Percentiles rank a stretch among this genome's conserved stretches.
Evolutionary conservation across 2,329 filamentous ascomycete species (phyloP).

Genomic region (Didymellaceae sp.): DNA sequence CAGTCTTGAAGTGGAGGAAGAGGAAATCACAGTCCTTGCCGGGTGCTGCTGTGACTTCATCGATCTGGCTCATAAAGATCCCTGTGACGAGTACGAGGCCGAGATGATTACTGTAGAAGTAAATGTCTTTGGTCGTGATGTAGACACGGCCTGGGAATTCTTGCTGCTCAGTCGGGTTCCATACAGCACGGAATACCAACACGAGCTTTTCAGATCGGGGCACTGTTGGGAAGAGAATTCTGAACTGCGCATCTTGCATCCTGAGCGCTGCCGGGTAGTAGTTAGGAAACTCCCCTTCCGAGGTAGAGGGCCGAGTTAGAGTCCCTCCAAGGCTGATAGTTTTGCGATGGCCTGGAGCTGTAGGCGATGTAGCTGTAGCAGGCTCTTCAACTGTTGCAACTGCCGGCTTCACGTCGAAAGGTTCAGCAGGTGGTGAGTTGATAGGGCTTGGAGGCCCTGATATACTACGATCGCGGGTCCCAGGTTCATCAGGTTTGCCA

Average conservation of each 20-base stretch:
- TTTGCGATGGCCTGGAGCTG: slow-evolving; percentile 56
- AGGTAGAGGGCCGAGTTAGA: slow-evolving; percentile 22
- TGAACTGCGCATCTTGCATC: slow-evolving; percentile 91
- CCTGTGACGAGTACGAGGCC: slow-evolving; percentile 86
- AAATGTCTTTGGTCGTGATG: slow-evolving; percentile 84
- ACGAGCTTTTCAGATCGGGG: slow-evolving; percentile 80
- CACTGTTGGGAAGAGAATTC: slow-evolving; percentile 85
- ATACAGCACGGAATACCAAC: slow-evolving; percentile 90
- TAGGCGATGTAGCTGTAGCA: slow-evolving; percentile 19
- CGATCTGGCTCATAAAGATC: slow-evolving; percentile 76
- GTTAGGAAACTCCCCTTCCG: slow-evolving; percentile 63
- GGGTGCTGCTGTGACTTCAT: slow-evolving; percentile 86
- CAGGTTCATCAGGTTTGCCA: slow-evolving; percentile 59
- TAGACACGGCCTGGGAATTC: slow-evolving; percentile 87
- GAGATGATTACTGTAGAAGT: slow-evolving; percentile 95
- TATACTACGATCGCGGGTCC: slow-evolving; percentile 34
- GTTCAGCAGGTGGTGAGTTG: slow-evolving; percentile 27
- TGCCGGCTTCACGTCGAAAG: slow-evolving; percentile 26
- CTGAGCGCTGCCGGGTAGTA: slow-evolving; percentile 83
- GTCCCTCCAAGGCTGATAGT: slow-evolving; percentile 61
- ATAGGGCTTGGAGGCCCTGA: slow-evolving; percentile 47
- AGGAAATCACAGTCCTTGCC: slow-evolving; percentile 93
- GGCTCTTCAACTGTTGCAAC: slow-evolving; percentile 14
- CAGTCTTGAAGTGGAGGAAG: slow-evolving; percentile 78
- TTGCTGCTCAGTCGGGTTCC: slow-evolving; percentile 77